Evolutionary conservation across 805 yeast species (phyloP).

Genomic region (Candida awuae): DNA sequence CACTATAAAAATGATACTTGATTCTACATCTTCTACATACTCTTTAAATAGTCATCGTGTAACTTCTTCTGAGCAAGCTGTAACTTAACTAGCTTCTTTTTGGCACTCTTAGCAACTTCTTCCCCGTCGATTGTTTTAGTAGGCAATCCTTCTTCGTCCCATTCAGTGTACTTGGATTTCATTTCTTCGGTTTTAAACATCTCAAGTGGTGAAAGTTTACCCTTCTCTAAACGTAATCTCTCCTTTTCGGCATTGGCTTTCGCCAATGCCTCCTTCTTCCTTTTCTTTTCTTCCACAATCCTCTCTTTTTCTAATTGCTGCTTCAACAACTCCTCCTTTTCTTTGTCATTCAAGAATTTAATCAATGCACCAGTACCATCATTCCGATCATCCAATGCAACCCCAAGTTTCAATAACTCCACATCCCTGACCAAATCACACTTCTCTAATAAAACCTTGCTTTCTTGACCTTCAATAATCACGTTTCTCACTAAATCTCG

Average conservation of each 20-base stretch:
- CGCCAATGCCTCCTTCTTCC: slow-evolving; percentile 42
- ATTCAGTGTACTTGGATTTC: slow-evolving; percentile 44
- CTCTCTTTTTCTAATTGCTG: slow-evolving; percentile 55
- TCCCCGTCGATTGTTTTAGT: slow-evolving; percentile 67
- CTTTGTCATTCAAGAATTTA: slow-evolving; percentile 67
- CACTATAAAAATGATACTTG: too few species aligned
- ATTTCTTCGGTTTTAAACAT: slow-evolving; percentile 54
- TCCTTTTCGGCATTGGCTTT: slow-evolving; percentile 57
- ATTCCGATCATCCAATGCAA: slow-evolving; percentile 82
- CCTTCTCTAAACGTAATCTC: slow-evolving; percentile 53
- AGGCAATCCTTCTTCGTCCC: slow-evolving; percentile 86
- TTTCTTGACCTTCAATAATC: slow-evolving; percentile 56
- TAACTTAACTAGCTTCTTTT: slow-evolving; percentile 73
- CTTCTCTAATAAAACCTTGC: slow-evolving; percentile 49
- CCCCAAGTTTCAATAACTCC: slow-evolving; percentile 66
- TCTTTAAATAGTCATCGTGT: slow-evolving; percentile 51
- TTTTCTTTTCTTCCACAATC: slow-evolving; percentile 32
- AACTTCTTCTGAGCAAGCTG: slow-evolving; percentile 77
- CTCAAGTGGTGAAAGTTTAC: slow-evolving; percentile 60
- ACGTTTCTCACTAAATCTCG: slow-evolving; percentile 72
- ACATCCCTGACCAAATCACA: slow-evolving; percentile 68
- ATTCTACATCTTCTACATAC: neutral
- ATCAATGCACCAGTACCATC: slow-evolving; percentile 73
- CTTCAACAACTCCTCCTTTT: slow-evolving; percentile 52
- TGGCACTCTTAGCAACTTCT: slow-evolving; percentile 76